These are phyloP conservation scores for Sistotremastrum niveocremeum DNA, from an alignment of 768 basidiomycete species.

Conservation along the genomic window DNA sequence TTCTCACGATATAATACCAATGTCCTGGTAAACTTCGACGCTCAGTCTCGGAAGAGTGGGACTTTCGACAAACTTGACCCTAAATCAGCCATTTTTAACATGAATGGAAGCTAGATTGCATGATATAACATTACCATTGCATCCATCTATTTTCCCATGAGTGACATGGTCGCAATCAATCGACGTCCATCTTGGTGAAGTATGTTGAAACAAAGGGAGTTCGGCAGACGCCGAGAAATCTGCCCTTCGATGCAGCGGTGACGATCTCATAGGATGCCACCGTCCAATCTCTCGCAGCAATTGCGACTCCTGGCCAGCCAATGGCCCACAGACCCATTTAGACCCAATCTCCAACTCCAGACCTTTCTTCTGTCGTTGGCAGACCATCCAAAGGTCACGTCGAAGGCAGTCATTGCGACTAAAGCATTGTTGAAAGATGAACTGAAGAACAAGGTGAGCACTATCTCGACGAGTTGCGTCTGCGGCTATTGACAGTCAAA, in stretches of 20 bases:
- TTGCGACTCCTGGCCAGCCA: conserved; percentile 40
- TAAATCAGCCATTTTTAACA: too few relatives aligned
- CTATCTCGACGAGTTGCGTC: conserved; percentile 5
- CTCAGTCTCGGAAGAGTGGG: too few relatives aligned
- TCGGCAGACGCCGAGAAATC: neutral
- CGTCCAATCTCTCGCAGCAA: conserved; percentile 30
- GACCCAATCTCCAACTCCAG: conserved; percentile 62
- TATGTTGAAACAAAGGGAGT: too few relatives aligned
- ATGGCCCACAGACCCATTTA: conserved; percentile 64
- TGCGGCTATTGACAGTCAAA: neutral
- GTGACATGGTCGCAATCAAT: too few relatives aligned
- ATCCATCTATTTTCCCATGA: too few relatives aligned
- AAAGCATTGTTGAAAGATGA: conserved; percentile 40
- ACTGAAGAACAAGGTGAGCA: conserved; percentile 41
- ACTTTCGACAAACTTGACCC: too few relatives aligned
- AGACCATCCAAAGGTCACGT: conserved; percentile 53
- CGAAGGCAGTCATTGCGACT: conserved; percentile 45
- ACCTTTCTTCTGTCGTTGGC: conserved; percentile 51
- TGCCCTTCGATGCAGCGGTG: neutral
- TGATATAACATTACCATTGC: too few relatives aligned
- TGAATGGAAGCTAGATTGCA: too few relatives aligned
- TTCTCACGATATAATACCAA: too few relatives aligned
- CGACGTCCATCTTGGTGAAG: too few relatives aligned
- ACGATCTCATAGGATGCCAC: neutral
- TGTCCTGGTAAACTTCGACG: too few relatives aligned